Conservation (phyloP, 345 rosid genomes). For the Linum trigynum region DNA sequence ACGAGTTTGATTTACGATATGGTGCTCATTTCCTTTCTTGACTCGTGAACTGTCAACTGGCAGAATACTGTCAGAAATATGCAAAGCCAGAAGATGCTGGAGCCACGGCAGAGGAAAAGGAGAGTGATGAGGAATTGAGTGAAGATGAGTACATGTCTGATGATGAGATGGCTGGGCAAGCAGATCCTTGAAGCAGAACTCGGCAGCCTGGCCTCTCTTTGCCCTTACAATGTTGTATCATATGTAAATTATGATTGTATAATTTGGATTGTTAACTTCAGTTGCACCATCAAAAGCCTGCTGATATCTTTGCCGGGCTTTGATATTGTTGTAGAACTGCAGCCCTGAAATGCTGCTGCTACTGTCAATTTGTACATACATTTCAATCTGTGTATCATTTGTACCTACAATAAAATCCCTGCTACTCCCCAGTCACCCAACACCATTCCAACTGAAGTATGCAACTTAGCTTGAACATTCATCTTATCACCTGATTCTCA, state of each 20-base stretch:
- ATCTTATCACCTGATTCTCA: no score
- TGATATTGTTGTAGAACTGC: neutral
- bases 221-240: neutral
- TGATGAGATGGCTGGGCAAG: slow-evolving; percentile 43
- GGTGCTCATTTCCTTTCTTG: neutral
- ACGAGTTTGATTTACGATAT: neutral
- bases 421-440: no score
- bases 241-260: neutral
- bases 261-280: neutral
- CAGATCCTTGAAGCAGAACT: slow-evolving; percentile 28
- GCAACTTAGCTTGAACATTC: no score
- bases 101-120: slow-evolving; percentile 30
- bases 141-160: slow-evolving; percentile 35
- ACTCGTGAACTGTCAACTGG: neutral
- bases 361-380: neutral
- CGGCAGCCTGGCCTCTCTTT: neutral
- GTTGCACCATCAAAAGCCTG: neutral
- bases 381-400: neutral
- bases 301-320: neutral
- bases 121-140: slow-evolving; percentile 43
- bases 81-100: slow-evolving; percentile 48
- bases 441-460: no score
- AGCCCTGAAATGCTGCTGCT: neutral
- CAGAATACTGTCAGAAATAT: slow-evolving; percentile 53
- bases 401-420: no score